Base-by-base conservation (phyloP, 202 grass and related monocot genomes). In the Saccharum hybrid region DNA sequence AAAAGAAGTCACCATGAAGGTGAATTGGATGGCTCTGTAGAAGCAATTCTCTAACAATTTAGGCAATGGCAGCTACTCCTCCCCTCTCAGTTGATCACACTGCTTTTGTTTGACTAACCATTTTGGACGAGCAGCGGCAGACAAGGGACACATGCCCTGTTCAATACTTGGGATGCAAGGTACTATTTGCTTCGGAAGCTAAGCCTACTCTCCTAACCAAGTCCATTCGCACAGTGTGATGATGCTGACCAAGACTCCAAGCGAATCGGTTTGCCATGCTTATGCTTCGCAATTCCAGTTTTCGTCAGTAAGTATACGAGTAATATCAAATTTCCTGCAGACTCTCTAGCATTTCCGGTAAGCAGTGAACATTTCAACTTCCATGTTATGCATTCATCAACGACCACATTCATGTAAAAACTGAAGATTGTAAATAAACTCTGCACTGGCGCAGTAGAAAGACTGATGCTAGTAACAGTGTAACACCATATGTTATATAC, bases 111-210 rank as follows among this genome's bases (percentile, higher is more conserved):
- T 90, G 80, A 90, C 84, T 90, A 54, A 63, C 61, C 62, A 43
- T 90, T 69, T 83, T 61, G 74, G 63, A 71, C 62, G 8, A 75
- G 62, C 80, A 80, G 51, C 63, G 84, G 80, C 69, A 76, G 88
- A 83, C 80, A 79, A 65, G 34, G 7, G 42, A 87, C 84, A 87
- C 75, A 83, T 86, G 80, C 74, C 74, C 69, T 87, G 80, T 80
- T 83, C 40, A 65, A 80, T 63, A 75, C 70, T 86, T 84, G 80
- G 8, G 52, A 83, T 69, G 70, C 84, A 87, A 87, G 80, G 40
- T 63, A 75, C 56, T 62, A 68, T 83, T 86, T 86, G 80, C 79
- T 69, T 70, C 84, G 2, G 14, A 75, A 74, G 75, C 65, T 83
- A 86, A 70, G 68, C 74, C 14, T 49, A 30, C 7, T 22, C 63